phyloP scores from a whole-genome alignment of 1,139 yeast genomes.

The Kodamaea arcana region DNA sequence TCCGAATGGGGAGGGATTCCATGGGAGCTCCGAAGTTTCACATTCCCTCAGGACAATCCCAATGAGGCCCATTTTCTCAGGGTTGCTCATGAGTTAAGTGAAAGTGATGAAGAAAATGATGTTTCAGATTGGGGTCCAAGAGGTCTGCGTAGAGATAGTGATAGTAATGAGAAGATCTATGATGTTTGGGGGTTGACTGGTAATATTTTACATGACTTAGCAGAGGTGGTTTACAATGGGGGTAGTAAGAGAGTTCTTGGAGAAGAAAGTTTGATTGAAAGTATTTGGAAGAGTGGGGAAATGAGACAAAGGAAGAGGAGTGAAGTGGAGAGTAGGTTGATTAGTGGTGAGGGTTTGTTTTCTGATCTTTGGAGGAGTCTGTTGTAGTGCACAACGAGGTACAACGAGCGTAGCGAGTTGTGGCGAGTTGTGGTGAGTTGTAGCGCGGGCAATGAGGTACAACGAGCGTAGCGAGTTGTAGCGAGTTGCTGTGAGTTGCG shows the following conservation, averaged over 20 bases:
- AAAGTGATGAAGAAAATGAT: constrained; percentile 50
- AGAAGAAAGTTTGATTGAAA: constrained; percentile 63
- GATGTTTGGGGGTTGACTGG: constrained; percentile 94
- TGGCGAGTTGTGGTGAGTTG: no score
- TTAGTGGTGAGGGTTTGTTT: constrained; percentile 13
- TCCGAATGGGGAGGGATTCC: constrained; percentile 69
- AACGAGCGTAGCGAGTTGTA: no score
- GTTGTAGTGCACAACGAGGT: constrained; percentile 12
- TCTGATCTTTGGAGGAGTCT: constrained; percentile 18
- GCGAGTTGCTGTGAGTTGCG: no score
- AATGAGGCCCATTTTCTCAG: constrained; percentile 63
- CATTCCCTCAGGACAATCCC: constrained; percentile 52
- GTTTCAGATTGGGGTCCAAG: constrained; percentile 36
- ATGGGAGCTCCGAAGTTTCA: constrained; percentile 60
- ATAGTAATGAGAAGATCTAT: constrained; percentile 43
- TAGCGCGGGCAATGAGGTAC: no score
- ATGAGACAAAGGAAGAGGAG: constrained; percentile 35
- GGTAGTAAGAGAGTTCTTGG: constrained; percentile 37
- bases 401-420: constrained; percentile 1
- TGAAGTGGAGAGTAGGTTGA: constrained; percentile 33
- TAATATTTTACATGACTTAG: constrained; percentile 73
- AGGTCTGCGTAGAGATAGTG: constrained; percentile 37
- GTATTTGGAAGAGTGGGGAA: constrained; percentile 49
- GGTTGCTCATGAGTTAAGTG: constrained; percentile 51
- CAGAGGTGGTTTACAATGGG: constrained; percentile 48